Percentiles rank a stretch among this genome's conserved stretches.
Evolutionary conservation across 1,284 basidiomycete genomes (phyloP).

Genomic region (Omphalotus olearius): DNA sequence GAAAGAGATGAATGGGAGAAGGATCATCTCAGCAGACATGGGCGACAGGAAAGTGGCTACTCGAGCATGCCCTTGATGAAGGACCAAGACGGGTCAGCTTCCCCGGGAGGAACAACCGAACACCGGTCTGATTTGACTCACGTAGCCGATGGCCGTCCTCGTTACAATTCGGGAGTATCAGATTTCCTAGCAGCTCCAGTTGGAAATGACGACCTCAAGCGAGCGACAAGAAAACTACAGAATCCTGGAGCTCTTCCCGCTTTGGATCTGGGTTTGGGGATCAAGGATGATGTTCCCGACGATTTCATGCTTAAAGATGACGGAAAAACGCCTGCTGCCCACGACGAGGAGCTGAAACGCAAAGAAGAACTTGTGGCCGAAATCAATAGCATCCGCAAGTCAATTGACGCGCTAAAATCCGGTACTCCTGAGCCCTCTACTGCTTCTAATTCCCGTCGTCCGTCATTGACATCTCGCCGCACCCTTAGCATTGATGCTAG

Average conservation of each 20-base stretch:
- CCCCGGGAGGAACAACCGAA: constrained; percentile 43
- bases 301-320: constrained; percentile 54
- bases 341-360: constrained; percentile 56
- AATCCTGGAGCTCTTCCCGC: constrained; percentile 58
- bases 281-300: constrained; percentile 68
- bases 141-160: constrained; percentile 46
- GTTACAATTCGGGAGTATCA: constrained; percentile 62
- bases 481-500: constrained; percentile 64
- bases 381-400: constrained; percentile 72
- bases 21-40: constrained; percentile 65
- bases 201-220: constrained; percentile 53
- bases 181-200: constrained; percentile 64
- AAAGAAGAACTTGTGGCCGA: constrained; percentile 70
- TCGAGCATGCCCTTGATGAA: constrained; percentile 58
- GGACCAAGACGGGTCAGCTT: constrained; percentile 48
- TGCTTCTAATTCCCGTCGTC: constrained; percentile 57
- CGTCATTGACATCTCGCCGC: constrained; percentile 62
- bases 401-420: constrained; percentile 67
- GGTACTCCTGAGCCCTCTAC: constrained; percentile 59
- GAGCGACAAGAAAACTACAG: constrained; percentile 42
- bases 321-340: constrained; percentile 34
- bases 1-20: constrained; percentile 88
- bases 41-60: constrained; percentile 53
- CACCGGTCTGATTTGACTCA: constrained; percentile 47
- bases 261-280: constrained; percentile 68